Conservation (phyloP, 495 filamentous ascomycete genomes). For the Aspergillus affinis region DNA sequence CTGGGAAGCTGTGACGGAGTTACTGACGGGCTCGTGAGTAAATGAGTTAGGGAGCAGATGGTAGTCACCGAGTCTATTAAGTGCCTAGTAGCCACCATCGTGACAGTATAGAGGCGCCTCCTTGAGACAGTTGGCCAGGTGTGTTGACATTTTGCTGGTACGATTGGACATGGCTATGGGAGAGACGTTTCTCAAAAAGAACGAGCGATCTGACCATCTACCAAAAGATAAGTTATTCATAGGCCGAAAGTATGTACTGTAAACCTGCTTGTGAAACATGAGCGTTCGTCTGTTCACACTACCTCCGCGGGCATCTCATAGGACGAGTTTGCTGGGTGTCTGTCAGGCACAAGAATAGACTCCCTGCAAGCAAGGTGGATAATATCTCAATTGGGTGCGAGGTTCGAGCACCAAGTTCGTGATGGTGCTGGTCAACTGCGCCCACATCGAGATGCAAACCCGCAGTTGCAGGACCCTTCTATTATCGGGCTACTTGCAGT, state of each 20-base stretch:
- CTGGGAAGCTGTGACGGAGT: slow-evolving; percentile 7
- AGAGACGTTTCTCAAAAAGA: slow-evolving; percentile 5
- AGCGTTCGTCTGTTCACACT: slow-evolving; percentile 2
- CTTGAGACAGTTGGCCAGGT: slow-evolving; percentile 8
- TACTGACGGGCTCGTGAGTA: slow-evolving; percentile 9
- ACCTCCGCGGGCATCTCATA: too few species aligned
- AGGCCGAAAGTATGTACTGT: background rate
- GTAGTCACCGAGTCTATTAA: slow-evolving; percentile 9
- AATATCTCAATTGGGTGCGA: too few species aligned
- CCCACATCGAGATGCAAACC: too few species aligned
- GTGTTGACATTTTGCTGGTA: background rate
- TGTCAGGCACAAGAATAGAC: too few species aligned
- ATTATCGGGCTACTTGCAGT: too few species aligned
- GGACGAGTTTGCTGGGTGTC: too few species aligned
- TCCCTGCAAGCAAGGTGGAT: too few species aligned
- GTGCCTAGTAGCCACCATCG: slow-evolving; percentile 8
- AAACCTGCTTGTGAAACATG: slow-evolving; percentile 4
- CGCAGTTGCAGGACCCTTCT: too few species aligned
- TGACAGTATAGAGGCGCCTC: slow-evolving; percentile 6
- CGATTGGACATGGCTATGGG: slow-evolving; percentile 8
- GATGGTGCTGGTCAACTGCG: too few species aligned
- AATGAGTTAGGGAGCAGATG: slow-evolving; percentile 8
- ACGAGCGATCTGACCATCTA: slow-evolving; percentile 5
- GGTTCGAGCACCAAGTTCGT: too few species aligned
- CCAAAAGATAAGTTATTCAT: slow-evolving; percentile 3